Conservation (phyloP, 768 basidiomycete genomes). For the Asterophora lycoperdoides region DNA sequence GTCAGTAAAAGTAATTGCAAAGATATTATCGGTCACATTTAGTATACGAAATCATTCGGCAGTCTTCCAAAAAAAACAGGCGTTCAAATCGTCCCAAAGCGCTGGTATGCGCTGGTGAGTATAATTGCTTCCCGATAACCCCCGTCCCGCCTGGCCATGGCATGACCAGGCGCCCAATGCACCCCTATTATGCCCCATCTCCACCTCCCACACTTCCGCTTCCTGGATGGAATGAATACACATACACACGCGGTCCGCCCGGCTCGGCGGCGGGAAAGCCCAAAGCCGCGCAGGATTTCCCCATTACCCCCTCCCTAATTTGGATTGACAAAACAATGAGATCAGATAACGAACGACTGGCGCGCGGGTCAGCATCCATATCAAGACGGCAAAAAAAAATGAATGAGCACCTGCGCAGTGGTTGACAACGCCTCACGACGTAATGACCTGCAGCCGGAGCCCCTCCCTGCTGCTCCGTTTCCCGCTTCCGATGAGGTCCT, state of each 20-base stretch:
- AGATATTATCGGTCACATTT: slow-evolving; percentile 16
- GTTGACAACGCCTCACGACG: slow-evolving; percentile 16
- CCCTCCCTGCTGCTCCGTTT: slow-evolving; percentile 38
- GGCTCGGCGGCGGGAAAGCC: neutral
- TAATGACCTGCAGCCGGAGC: slow-evolving; percentile 19
- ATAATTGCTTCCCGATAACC: no score
- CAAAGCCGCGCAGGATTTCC: no score
- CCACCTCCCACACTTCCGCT: slow-evolving; percentile 5
- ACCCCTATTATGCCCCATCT: no score
- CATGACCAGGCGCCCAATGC: no score
- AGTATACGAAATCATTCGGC: slow-evolving; percentile 4
- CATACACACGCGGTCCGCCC: no score
- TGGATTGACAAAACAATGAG: slow-evolving; percentile 12
- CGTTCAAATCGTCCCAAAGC: slow-evolving; percentile 13
- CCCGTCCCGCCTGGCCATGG: no score
- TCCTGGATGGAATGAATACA: neutral
- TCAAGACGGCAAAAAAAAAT: neutral
- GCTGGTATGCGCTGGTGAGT: slow-evolving; percentile 11
- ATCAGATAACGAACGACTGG: neutral
- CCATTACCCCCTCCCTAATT: neutral
- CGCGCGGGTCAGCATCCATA: neutral
- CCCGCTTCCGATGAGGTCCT: slow-evolving; percentile 32
- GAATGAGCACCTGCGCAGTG: slow-evolving; percentile 7
- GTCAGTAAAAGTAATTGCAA: slow-evolving; percentile 1
- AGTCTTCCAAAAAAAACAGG: slow-evolving; percentile 14